Base-by-base conservation (phyloP, 2,329 filamentous ascomycete species). In the Beauveria bassiana region DNA sequence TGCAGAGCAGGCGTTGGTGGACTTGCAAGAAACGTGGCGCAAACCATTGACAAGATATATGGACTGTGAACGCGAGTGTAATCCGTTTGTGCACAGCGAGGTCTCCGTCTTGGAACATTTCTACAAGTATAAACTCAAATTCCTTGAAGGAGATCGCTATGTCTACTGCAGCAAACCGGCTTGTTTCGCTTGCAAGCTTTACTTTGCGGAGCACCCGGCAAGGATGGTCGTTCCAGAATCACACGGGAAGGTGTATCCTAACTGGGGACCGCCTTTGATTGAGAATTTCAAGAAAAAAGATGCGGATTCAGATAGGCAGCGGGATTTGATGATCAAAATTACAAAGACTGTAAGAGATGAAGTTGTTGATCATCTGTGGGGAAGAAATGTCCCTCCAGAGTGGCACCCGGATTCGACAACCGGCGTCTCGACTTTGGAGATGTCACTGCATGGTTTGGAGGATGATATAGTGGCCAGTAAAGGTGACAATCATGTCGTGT, bases 111-210 rank as follows among this genome's bases (percentile, higher is more conserved):
- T 82, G 1, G 78, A 83, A 45, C 70, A 78, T 56, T 82, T 82
- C 63, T 68, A 74, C 63, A 56, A 64, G 5, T 65, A 65, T 0
- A 42, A 65, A 0, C 65, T 75, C 1, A 26, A 18, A 0, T 82
- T 79, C 64, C 69, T 71, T 3, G 70, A 68, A 2, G 59, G 68
- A 5, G 79, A 82, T 61, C 68, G 69, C 3, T 82, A 75, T 64
- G 75, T 84, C 14, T 79, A 75, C 3, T 80, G 76, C 62, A 84
- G 79, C 66, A 84, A 83, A 66, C 74, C 75, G 0, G 76, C 81
- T 3, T 84, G 80, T 60, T 77, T 78, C 62, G 79, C 76, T 56
- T 84, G 79, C 66, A 70, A 70, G 45, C 68, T 78, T 2, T 81
- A 81, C 62, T 75, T 81, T 28, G 67, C 64, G 9, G 55, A 75